Conservation (phyloP, 345 rosid genomes). For the Diplotaxis tenuifolia region DNA sequence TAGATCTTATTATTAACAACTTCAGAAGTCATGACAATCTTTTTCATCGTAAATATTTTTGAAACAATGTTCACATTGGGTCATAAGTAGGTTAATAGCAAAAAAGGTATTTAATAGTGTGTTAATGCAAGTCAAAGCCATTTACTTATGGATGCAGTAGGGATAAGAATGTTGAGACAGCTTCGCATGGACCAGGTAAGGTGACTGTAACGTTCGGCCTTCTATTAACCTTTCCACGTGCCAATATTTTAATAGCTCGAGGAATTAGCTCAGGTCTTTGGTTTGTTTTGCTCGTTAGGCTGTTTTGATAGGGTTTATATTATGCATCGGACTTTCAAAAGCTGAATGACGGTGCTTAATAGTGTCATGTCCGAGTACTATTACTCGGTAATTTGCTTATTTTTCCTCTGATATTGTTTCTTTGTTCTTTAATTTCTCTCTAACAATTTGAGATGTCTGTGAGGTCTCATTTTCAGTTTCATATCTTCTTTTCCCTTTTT, state of each 20-base stretch:
- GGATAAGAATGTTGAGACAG: slow-evolving; percentile 56
- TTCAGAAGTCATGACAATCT: too few species aligned
- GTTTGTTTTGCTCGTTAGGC: not conserved
- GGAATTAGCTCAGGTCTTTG: not conserved
- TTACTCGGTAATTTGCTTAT: not conserved
- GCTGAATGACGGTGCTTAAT: not conserved
- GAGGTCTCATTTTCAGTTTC: not conserved
- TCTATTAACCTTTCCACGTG: not conserved
- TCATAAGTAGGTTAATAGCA: slow-evolving; percentile 49
- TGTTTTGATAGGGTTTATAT: not conserved
- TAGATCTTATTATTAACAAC: slow-evolving; percentile 33
- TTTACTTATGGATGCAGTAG: too few species aligned
- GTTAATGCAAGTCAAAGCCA: slow-evolving; percentile 41
- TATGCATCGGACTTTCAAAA: not conserved
- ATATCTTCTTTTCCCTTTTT: not conserved
- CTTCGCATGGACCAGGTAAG: slow-evolving; percentile 56
- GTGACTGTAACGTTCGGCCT: not conserved
- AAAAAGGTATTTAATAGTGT: slow-evolving; percentile 41
- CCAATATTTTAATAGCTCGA: not conserved
- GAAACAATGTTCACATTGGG: too few species aligned
- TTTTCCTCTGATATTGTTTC: not conserved
- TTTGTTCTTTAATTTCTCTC: not conserved
- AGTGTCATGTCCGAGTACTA: not conserved
- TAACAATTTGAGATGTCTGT: not conserved
- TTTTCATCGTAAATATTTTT: too few species aligned